These are phyloP conservation scores for Leptomonas pyrrhocoris DNA, from an alignment of 208 protist species.

Conservation along the genomic window DNA sequence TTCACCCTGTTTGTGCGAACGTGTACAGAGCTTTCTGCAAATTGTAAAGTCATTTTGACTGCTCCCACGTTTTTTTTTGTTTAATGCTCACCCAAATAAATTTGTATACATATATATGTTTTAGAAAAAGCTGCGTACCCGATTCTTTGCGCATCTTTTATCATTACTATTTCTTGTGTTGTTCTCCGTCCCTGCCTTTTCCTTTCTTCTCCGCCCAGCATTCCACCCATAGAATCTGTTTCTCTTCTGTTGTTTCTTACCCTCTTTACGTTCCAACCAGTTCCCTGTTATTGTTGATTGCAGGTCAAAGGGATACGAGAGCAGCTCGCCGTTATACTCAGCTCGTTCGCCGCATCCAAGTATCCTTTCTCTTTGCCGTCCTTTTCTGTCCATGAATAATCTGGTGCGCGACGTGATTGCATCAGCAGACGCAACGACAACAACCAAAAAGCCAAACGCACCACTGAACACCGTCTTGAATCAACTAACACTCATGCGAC, in stretches of 20 bases:
- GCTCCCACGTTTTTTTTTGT: not conserved
- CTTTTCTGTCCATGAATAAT: too few species aligned
- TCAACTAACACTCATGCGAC: constrained; percentile 1
- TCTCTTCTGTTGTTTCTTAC: not conserved
- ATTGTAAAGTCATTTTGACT: not conserved
- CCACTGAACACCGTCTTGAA: not conserved
- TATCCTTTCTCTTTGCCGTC: too few species aligned
- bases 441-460: not conserved
- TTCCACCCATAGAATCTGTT: constrained; percentile 15
- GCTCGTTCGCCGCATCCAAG: too few species aligned
- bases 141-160: constrained; percentile 4
- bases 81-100: too few species aligned
- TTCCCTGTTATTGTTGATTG: not conserved
- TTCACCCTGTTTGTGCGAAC: not conserved
- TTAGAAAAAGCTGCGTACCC: too few species aligned
- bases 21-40: not conserved
- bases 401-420: too few species aligned
- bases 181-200: not conserved
- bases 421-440: not conserved
- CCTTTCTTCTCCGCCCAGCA: not conserved
- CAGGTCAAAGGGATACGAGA: too few species aligned
- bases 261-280: too few species aligned
- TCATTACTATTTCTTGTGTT: not conserved
- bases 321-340: too few species aligned
- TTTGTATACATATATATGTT: too few species aligned